Evolutionary conservation across 1,139 yeast species (phyloP).

Genomic region (Spathaspora jeffriesii): DNA sequence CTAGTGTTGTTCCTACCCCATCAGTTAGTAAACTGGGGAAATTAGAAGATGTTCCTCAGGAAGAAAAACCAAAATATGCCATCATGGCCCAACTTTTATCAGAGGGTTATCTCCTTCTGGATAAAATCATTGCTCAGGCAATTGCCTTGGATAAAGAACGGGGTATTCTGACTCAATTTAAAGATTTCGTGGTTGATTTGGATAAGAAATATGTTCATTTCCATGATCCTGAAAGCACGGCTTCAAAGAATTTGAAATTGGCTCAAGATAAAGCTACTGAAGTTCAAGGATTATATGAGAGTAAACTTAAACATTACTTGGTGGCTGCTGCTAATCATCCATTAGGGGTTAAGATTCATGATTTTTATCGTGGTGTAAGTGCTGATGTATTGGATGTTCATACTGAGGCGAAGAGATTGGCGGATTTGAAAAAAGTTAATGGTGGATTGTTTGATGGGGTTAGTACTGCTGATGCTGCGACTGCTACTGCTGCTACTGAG

Average conservation of each 20-base stretch:
- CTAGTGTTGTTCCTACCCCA: constrained; percentile 16
- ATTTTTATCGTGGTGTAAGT: constrained; percentile 44
- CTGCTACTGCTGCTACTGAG: constrained; percentile 3
- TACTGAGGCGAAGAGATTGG: constrained; percentile 70
- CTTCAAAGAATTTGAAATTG: constrained; percentile 15
- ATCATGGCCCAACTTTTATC: constrained; percentile 77
- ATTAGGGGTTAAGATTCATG: constrained; percentile 40
- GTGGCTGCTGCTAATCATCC: constrained; percentile 36
- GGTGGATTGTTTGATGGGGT: constrained; percentile 5
- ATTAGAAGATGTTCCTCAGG: constrained; percentile 64
- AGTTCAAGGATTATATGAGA: constrained; percentile 7
- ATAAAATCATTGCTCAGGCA: constrained; percentile 59
- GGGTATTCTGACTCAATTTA: constrained; percentile 61
- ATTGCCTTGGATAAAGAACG: constrained; percentile 63
- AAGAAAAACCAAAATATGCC: constrained; percentile 75
- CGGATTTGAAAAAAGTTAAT: constrained; percentile 51
- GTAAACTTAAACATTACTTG: constrained; percentile 31
- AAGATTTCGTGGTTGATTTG: constrained; percentile 50
- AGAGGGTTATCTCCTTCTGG: constrained; percentile 69
- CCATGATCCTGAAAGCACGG: constrained; percentile 16
- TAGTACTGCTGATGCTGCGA: no score
- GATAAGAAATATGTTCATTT: constrained; percentile 64
- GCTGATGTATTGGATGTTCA: constrained; percentile 66
- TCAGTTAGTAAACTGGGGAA: constrained; percentile 29
- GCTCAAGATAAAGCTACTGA: constrained; percentile 11